Evolutionary conservation across 768 basidiomycete species (phyloP), one percentile per base, ranked within the genome.

Genomic region (Lactifluus pinguis): DNA sequence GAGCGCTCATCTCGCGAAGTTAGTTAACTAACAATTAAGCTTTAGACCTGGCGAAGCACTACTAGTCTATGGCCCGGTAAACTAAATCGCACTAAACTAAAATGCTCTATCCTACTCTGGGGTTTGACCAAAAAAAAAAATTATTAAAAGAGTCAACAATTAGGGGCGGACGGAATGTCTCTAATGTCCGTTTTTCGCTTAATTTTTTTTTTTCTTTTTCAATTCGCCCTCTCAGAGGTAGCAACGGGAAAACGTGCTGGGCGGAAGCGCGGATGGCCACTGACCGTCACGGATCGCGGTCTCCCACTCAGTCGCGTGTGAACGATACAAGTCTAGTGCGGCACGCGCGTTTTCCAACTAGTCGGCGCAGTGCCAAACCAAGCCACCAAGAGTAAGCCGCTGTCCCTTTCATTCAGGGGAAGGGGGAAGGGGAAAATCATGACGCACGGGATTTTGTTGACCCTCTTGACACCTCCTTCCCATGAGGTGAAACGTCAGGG

Each of bases 401-500:
- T 61, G 56, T n/a, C 49, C 48, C 48, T 39, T 11, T 52, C 15
- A 61, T 34, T 30, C 30, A 57, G 48, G 21, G 25, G 50, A 14
- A 55, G 44, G 48, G 21, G 48, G 21, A 19, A 47, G 21, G 48
- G 21, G 25, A 47, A 14, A 55, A 44, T 42, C 32, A 49, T 7
- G 42, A 80, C 86, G 68, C 68, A 92, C 90, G 10, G 88, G 85
- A 70, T 89, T 81, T 65, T 83, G 77, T 57, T 83, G 79, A 34
- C 82, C 83, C 68, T 88, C 86, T 68, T 87, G 85, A 68, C 86
- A 87, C 34, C 85, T 81, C 66, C 89, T 79, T 58, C 82, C 79
- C 88, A 92, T 88, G 39, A 92, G 79, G 66, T 85, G 85, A 87
- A 87, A 91, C 70, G 84, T 82, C 15, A 92, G 76, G 5, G 91